A percentile compares a stretch with the other conserved stretches of the same genome.
Evolutionary conservation across 495 filamentous ascomycete species (phyloP).

Genomic region (Astrothelium subdiscretum): DNA sequence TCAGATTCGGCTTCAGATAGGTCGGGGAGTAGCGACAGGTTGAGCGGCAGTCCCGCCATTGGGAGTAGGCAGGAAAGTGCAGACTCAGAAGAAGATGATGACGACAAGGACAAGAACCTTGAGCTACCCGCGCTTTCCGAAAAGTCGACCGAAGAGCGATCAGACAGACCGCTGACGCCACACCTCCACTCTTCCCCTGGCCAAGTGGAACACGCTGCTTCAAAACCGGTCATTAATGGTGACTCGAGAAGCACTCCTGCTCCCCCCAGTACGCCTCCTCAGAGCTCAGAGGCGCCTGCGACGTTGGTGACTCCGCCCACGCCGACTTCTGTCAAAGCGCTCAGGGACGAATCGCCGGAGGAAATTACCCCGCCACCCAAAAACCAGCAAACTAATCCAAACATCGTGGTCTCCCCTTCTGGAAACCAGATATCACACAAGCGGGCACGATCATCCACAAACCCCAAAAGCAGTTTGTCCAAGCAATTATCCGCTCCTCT

Average conservation of each 20-base stretch:
- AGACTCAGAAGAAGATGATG: background rate
- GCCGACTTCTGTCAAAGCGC: conserved; percentile 19
- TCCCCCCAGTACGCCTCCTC: conserved; percentile 15
- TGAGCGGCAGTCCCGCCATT: background rate
- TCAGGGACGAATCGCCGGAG: conserved; percentile 11
- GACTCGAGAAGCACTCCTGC: background rate
- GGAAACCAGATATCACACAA: conserved; percentile 71
- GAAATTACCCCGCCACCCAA: conserved; percentile 9
- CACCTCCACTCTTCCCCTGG: background rate
- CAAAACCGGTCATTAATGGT: background rate
- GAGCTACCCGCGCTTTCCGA: background rate
- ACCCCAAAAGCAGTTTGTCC: conserved; percentile 81
- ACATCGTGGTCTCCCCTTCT: conserved; percentile 34
- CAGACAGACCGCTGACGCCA: background rate
- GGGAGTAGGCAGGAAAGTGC: background rate
- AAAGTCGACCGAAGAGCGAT: background rate
- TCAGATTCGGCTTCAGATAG: conserved; percentile 13
- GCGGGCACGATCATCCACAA: conserved; percentile 52
- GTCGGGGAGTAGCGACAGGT: conserved; percentile 8
- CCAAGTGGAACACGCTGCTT: background rate
- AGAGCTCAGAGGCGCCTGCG: conserved; percentile 27
- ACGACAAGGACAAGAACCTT: background rate
- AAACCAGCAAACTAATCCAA: conserved; percentile 27
- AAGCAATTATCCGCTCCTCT: conserved; percentile 58
- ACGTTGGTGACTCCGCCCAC: conserved; percentile 33